Evolutionary conservation across 805 yeast genomes (phyloP), one percentile per base, ranked within the genome.

Genomic region (Saturnispora mendoncae): DNA sequence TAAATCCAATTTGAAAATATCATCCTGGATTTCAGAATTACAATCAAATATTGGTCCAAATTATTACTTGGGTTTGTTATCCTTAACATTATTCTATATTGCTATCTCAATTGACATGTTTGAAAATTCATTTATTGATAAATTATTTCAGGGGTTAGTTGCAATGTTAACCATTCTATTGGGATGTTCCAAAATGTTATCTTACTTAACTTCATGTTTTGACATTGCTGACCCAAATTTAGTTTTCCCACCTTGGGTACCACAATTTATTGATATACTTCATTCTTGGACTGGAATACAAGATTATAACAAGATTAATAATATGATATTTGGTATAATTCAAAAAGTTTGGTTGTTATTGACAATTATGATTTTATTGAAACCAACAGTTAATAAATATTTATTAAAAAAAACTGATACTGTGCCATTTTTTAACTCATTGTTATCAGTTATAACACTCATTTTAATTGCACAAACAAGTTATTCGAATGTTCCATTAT

Each of bases 391-490:
- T 2, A 27, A 24, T 13, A 50, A 44, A 15, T 7, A 4, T 1
- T 3, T 40, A 5, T 17, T 29, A 0, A 28, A 35, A 17, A 17
- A 32, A 3, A 18, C 34, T 4, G 38, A 43, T 7, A 18, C 38
- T 8, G 24, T 36, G 26, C 44, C 38, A 48, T 67, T 51, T 33
- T 47, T 68, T 6, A 53, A 64, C 10, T 70, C 66, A 39, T 36
- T 71, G 1, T 42, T 57, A 1, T 60, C 66, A 18, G 38, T 68
- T 3, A n/a, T 58, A 1, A 60, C 72, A 3, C 42, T 72, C 10
- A 56, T 73, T 29, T 58, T 79, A 20, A 56, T 79, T 7, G 72
- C 72, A 41, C 86, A 81, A 52, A 63, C 83, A 0, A 65, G 73
- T 38, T 56, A 66, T 20, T 69, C 66, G 36, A 71, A 74, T 45